These are phyloP conservation scores for Mucor mucedo DNA, from an alignment of 371 early-diverging fungal species.

Conservation along the genomic window DNA sequence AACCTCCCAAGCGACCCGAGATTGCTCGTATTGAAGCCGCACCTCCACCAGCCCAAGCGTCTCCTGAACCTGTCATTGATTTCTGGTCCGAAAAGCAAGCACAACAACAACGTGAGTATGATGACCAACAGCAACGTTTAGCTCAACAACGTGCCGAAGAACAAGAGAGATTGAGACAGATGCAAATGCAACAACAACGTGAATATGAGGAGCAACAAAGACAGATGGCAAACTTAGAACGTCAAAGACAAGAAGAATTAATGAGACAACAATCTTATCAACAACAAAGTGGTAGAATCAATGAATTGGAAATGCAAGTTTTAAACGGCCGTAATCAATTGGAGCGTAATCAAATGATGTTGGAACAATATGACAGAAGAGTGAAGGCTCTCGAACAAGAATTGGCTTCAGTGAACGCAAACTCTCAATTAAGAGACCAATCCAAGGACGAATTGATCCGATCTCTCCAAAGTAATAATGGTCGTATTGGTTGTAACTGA, in stretches of 20 bases:
- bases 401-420: conserved; percentile 70
- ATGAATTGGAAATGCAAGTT: conserved; percentile 81
- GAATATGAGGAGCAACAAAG: conserved; percentile 79
- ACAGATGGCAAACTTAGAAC: conserved; percentile 67
- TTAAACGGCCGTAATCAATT: conserved; percentile 76
- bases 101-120: conserved; percentile 75
- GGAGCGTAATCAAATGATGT: conserved; percentile 82
- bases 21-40: conserved; percentile 27
- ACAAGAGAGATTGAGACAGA: conserved; percentile 60
- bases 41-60: conserved; percentile 56
- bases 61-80: conserved; percentile 65
- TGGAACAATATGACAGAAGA: conserved; percentile 84
- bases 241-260: conserved; percentile 70
- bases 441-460: conserved; percentile 79
- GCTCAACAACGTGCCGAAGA: conserved; percentile 66
- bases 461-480: conserved; percentile 70
- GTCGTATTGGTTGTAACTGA: background rate
- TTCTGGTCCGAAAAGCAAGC: conserved; percentile 68
- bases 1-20: conserved; percentile 43
- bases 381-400: conserved; percentile 84
- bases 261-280: conserved; percentile 74
- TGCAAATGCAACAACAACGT: conserved; percentile 72
- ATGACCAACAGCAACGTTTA: conserved; percentile 71
- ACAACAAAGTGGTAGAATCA: conserved; percentile 77
- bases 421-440: conserved; percentile 70